These are phyloP conservation scores for Leavenworthia alabamica DNA, from an alignment of 345 rosid species.

Conservation along the genomic window DNA sequence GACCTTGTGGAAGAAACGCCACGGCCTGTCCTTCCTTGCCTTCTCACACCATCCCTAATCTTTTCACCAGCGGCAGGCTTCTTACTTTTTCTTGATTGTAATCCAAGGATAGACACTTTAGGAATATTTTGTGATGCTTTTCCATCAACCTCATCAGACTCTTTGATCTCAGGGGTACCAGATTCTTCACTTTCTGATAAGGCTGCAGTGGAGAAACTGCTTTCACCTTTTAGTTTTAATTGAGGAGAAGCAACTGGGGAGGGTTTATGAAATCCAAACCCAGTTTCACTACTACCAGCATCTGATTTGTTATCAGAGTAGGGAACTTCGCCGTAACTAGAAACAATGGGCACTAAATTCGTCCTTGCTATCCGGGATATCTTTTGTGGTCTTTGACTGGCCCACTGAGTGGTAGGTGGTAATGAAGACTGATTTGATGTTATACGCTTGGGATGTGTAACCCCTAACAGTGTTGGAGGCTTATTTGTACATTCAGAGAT, in stretches of 20 bases:
- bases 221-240: conserved; percentile 53
- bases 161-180: conserved; percentile 66
- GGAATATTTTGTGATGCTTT: conserved; percentile 58
- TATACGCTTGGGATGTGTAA: conserved; percentile 66
- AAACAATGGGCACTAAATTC: conserved; percentile 61
- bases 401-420: conserved; percentile 82
- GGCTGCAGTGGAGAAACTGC: conserved; percentile 51
- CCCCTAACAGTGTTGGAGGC: conserved; percentile 38
- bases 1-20: conserved; percentile 59
- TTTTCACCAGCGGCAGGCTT: conserved; percentile 60
- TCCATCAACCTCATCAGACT: conserved; percentile 68
- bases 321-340: conserved; percentile 58
- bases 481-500: too few species aligned
- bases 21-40: conserved; percentile 86
- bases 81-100: conserved; percentile 68
- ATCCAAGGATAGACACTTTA: conserved; percentile 47
- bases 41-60: conserved; percentile 64
- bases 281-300: conserved; percentile 57
- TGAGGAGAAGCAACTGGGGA: conserved; percentile 53
- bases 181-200: conserved; percentile 95
- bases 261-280: conserved; percentile 57
- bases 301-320: conserved; percentile 59
- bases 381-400: conserved; percentile 83
- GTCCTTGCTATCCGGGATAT: conserved; percentile 81
- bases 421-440: conserved; percentile 63